A percentile compares a stretch with the other conserved stretches of the same genome.
phyloP scores from a whole-genome alignment of 768 basidiomycete species.

The Podaxis sp. region DNA sequence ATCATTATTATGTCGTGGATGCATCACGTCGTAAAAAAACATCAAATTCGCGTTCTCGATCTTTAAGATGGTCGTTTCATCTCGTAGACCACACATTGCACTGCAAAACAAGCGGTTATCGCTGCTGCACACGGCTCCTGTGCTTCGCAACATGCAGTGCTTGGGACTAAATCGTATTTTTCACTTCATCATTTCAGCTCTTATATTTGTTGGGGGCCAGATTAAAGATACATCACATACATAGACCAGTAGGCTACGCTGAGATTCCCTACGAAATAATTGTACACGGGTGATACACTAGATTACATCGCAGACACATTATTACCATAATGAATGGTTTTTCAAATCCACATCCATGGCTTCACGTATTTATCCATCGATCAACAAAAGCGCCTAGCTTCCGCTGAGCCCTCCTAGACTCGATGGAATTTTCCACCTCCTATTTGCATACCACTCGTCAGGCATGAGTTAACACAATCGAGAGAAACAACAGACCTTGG shows the following conservation, averaged over 20 bases:
- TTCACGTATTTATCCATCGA: conserved; percentile 8
- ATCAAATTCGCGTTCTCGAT: too few relatives aligned
- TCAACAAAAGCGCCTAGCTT: conserved; percentile 19
- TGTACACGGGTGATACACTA: background rate
- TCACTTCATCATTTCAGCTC: too few relatives aligned
- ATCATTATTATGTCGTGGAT: too few relatives aligned
- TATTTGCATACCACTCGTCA: conserved; percentile 14
- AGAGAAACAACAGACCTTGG: background rate
- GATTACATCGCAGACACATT: background rate
- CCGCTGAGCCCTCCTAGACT: conserved; percentile 9
- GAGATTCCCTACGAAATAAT: background rate
- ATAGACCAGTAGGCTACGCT: background rate
- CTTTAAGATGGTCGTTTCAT: too few relatives aligned
- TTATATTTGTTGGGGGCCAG: too few relatives aligned
- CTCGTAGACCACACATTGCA: too few relatives aligned
- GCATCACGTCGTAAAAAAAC: too few relatives aligned
- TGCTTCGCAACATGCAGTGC: background rate
- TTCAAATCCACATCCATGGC: background rate
- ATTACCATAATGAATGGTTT: background rate
- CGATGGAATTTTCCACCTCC: conserved; percentile 15
- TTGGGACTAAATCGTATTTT: background rate
- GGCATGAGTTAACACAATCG: background rate
- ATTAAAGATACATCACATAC: background rate
- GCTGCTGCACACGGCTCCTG: background rate
- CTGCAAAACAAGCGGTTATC: background rate